Evolutionary conservation across 2,329 filamentous ascomycete species (phyloP), one percentile per base, ranked within the genome.

Genomic region (Ploettnerulaceae sp.): DNA sequence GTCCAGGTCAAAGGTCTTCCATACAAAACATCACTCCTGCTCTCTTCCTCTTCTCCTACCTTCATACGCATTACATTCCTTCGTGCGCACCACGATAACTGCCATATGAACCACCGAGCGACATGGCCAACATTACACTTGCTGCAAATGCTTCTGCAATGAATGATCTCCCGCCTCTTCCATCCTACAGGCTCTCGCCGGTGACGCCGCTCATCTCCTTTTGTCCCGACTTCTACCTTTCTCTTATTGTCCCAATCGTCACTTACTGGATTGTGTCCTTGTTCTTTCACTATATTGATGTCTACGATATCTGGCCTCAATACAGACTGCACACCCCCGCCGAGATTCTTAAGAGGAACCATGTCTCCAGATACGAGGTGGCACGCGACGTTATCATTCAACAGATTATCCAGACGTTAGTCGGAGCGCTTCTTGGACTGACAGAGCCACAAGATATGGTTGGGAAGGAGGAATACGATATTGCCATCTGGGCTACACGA

Each of bases 281-380:
- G 65, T 70, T 91, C 64, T 98, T 62, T 47, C 91, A 97, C 72
- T 63, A 82, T 57, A 82, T 97, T 61, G 93, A 98, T 69, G 73
- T 82, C 48, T 82, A 83, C 69, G 88, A 96, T 66, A 71, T 91
- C 28, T 95, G 91, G 66, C 84, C 90, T 14, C 81, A 94, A 61
- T 96, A 97, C 69, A 85, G 93, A 53, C 75, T 98, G 32, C 93
- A 98, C 69, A 97, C 93, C 0, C 93, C 93, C 11, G 89, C 89
- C 42, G 91, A 97, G 68, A 85, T 97, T 53, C 7, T 79, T 88
- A 54, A 82, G 85, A 64, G 91, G 94, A 96, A 96, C 68, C 88
- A 88, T 62, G 91, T 89, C 43, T 79, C 86, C 36, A 81, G 89
- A 53, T 87, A 79, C 69, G 84, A 96, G 61, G 89, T 95, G 3